Evolutionary conservation across 371 early-diverging fungal genomes (phyloP).

Genomic region (Rhizopus stolonifer): DNA sequence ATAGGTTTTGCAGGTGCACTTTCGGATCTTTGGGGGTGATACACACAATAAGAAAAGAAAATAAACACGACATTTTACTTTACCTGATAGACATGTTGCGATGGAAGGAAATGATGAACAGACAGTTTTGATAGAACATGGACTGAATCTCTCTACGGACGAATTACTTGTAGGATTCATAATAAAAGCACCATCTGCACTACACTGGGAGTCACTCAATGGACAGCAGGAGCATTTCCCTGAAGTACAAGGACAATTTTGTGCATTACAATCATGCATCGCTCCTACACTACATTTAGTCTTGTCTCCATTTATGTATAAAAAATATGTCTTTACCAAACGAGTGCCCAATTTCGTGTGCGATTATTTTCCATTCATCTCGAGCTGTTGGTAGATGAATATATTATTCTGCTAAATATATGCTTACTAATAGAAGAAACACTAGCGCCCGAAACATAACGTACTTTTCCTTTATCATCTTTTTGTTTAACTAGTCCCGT

Average conservation of each 20-base stretch:
- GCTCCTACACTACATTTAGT: conserved; percentile 39
- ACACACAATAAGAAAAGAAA: background rate
- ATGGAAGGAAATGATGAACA: conserved; percentile 55
- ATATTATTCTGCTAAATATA: background rate
- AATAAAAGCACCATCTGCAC: conserved; percentile 72
- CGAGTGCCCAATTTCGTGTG: conserved; percentile 95
- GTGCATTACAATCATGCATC: conserved; percentile 68
- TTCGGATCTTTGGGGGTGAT: conserved; percentile 36
- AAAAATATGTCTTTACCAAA: too few relatives aligned
- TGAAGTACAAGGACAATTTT: conserved; percentile 58
- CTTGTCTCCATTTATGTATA: too few relatives aligned
- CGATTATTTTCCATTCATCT: conserved; percentile 94
- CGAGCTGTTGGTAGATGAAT: conserved; percentile 40
- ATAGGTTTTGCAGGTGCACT: conserved; percentile 29
- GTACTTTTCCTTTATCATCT: conserved; percentile 32
- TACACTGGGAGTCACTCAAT: conserved; percentile 60
- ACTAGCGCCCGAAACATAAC: conserved; percentile 80
- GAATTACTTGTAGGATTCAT: conserved; percentile 86
- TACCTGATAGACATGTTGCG: conserved; percentile 63
- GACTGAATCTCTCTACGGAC: conserved; percentile 69
- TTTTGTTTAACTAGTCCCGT: conserved; percentile 44
- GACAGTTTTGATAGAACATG: conserved; percentile 75
- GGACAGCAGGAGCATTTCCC: conserved; percentile 70
- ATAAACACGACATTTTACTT: conserved; percentile 2
- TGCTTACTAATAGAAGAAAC: conserved; percentile 79